A percentile compares a stretch with the other conserved stretches of the same genome.
phyloP scores from a whole-genome alignment of 1,139 yeast genomes.

The Maudiozyma humilis region DNA sequence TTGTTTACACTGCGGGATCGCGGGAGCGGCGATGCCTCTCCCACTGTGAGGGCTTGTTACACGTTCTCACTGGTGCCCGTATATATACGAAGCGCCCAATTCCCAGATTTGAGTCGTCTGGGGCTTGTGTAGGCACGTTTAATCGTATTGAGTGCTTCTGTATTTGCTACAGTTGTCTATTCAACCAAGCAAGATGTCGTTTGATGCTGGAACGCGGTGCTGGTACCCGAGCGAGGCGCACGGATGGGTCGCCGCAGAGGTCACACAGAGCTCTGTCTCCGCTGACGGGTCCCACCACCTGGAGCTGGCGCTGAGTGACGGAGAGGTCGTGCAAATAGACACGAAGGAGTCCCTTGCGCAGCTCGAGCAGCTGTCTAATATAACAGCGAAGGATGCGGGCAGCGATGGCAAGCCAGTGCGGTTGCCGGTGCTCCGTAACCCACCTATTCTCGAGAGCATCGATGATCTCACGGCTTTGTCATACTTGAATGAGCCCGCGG shows the following conservation, averaged over 20 bases:
- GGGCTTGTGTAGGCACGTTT: too few relatives aligned
- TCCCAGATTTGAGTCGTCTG: too few relatives aligned
- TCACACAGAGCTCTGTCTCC: constrained; percentile 45
- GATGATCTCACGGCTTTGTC: constrained; percentile 91
- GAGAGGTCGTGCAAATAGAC: constrained; percentile 19
- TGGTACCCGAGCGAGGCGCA: constrained; percentile 86
- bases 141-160: too few relatives aligned
- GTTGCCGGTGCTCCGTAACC: constrained; percentile 80
- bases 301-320: constrained; percentile 33
- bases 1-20: too few relatives aligned
- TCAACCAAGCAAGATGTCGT: constrained; percentile 17
- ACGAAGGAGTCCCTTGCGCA: constrained; percentile 17
- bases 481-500: constrained; percentile 81
- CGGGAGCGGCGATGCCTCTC: too few relatives aligned
- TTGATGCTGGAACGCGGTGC: constrained; percentile 50
- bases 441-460: constrained; percentile 71
- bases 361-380: constrained; percentile 1
- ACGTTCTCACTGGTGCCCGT: too few relatives aligned
- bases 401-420: constrained; percentile 33
- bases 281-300: constrained; percentile 45
- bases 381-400: constrained; percentile 3
- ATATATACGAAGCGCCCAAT: too few relatives aligned
- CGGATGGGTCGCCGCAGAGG: constrained; percentile 91
- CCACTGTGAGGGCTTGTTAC: too few relatives aligned
- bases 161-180: too few relatives aligned